Base-by-base conservation (phyloP, 2,329 filamentous ascomycete genomes). In the Colletotrichum chrysophilum region DNA sequence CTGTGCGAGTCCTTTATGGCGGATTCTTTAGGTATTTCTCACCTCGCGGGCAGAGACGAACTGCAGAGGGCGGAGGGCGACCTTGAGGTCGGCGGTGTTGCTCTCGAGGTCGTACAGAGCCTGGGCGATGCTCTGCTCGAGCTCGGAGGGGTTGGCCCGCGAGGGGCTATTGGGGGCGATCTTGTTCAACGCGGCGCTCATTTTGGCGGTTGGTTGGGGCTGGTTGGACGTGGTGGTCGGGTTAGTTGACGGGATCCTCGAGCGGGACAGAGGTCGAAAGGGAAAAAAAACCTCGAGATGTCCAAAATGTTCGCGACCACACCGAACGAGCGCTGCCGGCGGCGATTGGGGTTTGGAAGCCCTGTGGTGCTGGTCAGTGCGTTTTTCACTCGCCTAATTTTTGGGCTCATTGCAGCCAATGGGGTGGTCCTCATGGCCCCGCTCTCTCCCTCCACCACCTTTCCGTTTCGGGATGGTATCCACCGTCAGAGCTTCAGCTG, bases 31-130 rank as follows among this genome's bases (percentile, higher is more conserved):
- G 79, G 84, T 80, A 79, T 72, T 87, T 93, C 96, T 96, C 94
- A 99, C 97, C 96, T 99, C 97, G 89, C 96, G 95, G 87, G 97
- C 97, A 90, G 95, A 98, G 88, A 97, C 95, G 89, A 99, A 96
- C 93, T 99, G 97, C 89, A 99, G 94, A 88, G 97, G 97, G 86
- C 97, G 94, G 87, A 99, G 94, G 83, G 96, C 94, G 85, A 92
- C 93, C 94, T 96, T 98, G 90, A 99, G 95, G 90, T 99, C 97
- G 88, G 96, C 91, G 86, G 97, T 98, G 94, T 98, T 98, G 91
- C 93, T 96, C 95, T 99, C 97, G 89, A 99, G 95, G 86, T 99
- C 97, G 92, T 94, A 97, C 81, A 99, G 95, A 90, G 97, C 97
- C 89, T 94, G 94, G 87, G 97, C 97, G 88, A 99, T 97, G 92